Evolutionary conservation across 73 alveolate species (phyloP), one percentile per base, ranked within the genome.

Genomic region (Paramecium pentaurelia): DNA sequence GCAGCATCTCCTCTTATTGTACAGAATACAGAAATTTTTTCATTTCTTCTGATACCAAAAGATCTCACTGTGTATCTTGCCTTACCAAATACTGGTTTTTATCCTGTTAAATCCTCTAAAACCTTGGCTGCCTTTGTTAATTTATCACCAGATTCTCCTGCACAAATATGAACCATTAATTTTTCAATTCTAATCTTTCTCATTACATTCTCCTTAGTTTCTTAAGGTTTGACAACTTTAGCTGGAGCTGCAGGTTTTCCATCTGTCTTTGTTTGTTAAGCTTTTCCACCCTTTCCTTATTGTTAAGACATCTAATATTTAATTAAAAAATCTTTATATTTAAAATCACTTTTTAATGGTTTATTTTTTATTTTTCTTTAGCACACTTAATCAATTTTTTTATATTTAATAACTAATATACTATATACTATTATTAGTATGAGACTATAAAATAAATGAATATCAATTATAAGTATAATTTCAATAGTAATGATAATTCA

Each of bases 101-200:
- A 96, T 14, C 95, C 97, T 70, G 98, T 90, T 58, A 95, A 91
- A 71, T 95, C 97, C 58, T 64, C 93, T 73, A 95, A 85, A 60
- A 95, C 98, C 75, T 95, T 95, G 37, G 95, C 93, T 18, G 98
- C 98, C 60, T 91, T 95, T 36, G 98, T 95, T 59, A 95, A 87
- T 92, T 93, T 95, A 93, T 95, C 98, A 47, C 98, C 98, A 40
- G 97, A 88, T 45, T 94, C 96, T 30, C 97, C 97, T 32, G 94
- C 97, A 59, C 96, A 90, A 54, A 94, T 93, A 77, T 95, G 95
- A 86, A 95, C 93, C 87, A 93, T 89, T 51, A 95, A 94, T 86
- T 95, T 95, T 70, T 92, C 97, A 30, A 95, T 93, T 42, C 88
- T 93, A 32, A 95, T 91, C 54, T 95, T 93, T 95, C 96, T 93